Percentiles rank a stretch among this genome's conserved stretches.
phyloP scores from a whole-genome alignment of 2,329 filamentous ascomycete genomes.

The Xylariaceae sp. region DNA sequence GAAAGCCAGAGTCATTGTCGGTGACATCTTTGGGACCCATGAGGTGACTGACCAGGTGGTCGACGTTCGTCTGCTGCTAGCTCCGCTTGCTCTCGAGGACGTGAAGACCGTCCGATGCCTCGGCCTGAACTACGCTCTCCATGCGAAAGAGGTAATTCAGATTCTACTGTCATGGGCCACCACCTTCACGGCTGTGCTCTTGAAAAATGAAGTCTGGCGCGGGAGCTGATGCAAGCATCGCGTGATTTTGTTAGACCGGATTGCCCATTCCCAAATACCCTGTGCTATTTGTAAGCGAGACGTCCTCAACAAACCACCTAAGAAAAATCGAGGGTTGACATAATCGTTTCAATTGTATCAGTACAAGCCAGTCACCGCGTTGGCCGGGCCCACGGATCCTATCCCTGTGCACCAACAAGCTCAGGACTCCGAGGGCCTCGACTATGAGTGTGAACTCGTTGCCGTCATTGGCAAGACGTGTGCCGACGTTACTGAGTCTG shows the following conservation, averaged over 20 bases:
- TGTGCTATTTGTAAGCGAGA: constrained; percentile 56
- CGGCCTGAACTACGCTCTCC: constrained; percentile 66
- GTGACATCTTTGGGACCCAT: constrained; percentile 61
- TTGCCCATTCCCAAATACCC: constrained; percentile 66
- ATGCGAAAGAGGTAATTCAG: constrained; percentile 56
- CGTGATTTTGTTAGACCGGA: constrained; percentile 41
- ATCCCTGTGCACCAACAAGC: constrained; percentile 62
- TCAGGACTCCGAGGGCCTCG: constrained; percentile 59
- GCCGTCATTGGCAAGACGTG: constrained; percentile 65
- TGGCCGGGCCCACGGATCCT: constrained; percentile 58
- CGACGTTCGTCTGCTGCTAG: constrained; percentile 51
- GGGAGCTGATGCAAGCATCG: neutral
- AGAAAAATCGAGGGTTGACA: neutral
- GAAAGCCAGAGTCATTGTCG: constrained; percentile 57
- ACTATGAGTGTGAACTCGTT: constrained; percentile 78
- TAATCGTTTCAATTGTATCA: constrained; percentile 18
- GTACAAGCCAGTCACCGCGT: constrained; percentile 63
- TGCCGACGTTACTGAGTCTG: constrained; percentile 56
- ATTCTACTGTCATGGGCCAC: neutral
- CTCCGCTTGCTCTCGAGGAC: constrained; percentile 57
- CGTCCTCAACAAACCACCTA: neutral
- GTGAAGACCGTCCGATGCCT: constrained; percentile 63
- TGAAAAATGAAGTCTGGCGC: neutral
- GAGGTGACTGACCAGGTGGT: constrained; percentile 57
- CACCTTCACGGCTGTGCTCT: neutral